Base-by-base conservation (phyloP, 2,329 filamentous ascomycete genomes). In the Aspergillus sp. region DNA sequence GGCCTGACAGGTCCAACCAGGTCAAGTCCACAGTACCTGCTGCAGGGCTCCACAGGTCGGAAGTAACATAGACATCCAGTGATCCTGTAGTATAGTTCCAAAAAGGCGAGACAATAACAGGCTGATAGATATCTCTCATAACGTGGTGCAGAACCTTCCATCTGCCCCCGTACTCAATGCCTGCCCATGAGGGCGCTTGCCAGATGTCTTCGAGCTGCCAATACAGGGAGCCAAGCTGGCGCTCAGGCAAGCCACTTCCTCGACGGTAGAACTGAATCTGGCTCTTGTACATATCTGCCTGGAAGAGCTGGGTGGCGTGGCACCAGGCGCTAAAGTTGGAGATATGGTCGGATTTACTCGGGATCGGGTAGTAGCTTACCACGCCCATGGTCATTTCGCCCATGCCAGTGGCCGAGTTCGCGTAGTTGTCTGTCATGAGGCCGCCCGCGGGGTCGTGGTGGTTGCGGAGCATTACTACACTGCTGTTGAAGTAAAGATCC, bases 201-300 rank as follows among this genome's bases (percentile, higher is more conserved):
- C 85, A 87, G 60, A 86, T 83, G 66, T 88, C 86, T 64, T 88
- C 85, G 1, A 89, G 76, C 67, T 88, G 86, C 86, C 86, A 89
- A 70, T 88, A 88, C 5, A 89, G 69, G 10, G 79, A 81, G 0
- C 86, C 86, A 2, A 88, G 77, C 64, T 88, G 84, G 0, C 84
- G 78, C 61, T 88, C 82, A 0, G 81, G 82, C 65, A 81, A 68
- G 0, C 84, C 86, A 41, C 82, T 85, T 0, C 86, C 86, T 5
- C 83, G 77, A 5, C 86, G 80, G 67, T 88, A 88, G 72, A 84
- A 88, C 56, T 84, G 79, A 15, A 88, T 88, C 70, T 88, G 80
- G 2, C 76, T 80, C 42, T 81, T 82, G 71, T 88, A 88, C 70
- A 84, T 83, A 63, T 88, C 85, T 2, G 86, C 85, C 68, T 88